Evolutionary conservation across 768 basidiomycete genomes (phyloP).

Genomic region (Tylopilus sp.): DNA sequence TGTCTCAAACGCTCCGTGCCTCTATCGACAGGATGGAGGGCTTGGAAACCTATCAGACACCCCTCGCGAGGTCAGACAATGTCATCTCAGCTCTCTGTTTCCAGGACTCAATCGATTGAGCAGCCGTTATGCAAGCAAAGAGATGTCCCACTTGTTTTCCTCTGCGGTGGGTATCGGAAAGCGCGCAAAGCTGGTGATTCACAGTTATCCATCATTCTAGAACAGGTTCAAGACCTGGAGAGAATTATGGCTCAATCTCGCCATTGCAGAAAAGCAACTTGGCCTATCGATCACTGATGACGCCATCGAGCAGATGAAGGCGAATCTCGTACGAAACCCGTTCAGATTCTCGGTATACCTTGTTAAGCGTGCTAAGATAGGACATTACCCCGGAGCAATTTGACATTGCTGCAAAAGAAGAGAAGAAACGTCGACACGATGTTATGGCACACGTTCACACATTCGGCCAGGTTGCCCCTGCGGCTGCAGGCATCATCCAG

Average conservation of each 20-base stretch:
- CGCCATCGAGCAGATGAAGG: constrained; percentile 92
- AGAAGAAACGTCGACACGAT: constrained; percentile 97
- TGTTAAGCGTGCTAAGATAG: constrained; percentile 38
- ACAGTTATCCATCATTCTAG: constrained; percentile 37
- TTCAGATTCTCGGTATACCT: not conserved
- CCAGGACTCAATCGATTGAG: constrained; percentile 3
- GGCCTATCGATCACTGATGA: constrained; percentile 86
- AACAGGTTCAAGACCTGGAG: constrained; percentile 96
- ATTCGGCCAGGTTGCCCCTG: constrained; percentile 89
- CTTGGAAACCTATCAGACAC: constrained; percentile 75
- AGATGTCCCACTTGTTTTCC: constrained; percentile 98
- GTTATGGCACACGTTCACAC: constrained; percentile 99
- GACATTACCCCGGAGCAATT: constrained; percentile 86
- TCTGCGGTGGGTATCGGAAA: constrained; percentile 56
- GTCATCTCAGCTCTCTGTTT: not conserved
- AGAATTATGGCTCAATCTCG: constrained; percentile 92
- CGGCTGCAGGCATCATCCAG: constrained; percentile 96
- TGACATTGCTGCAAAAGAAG: constrained; percentile 86
- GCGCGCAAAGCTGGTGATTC: not conserved
- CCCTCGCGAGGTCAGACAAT: constrained; percentile 64
- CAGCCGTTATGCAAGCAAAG: constrained; percentile 98
- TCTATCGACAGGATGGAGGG: constrained; percentile 45
- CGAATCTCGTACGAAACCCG: constrained; percentile 62
- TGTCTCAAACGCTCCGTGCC: not conserved
- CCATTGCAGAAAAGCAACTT: constrained; percentile 93